Evolutionary conservation across 2,329 filamentous ascomycete species (phyloP).

Genomic region (Teratosphaeria viscida): DNA sequence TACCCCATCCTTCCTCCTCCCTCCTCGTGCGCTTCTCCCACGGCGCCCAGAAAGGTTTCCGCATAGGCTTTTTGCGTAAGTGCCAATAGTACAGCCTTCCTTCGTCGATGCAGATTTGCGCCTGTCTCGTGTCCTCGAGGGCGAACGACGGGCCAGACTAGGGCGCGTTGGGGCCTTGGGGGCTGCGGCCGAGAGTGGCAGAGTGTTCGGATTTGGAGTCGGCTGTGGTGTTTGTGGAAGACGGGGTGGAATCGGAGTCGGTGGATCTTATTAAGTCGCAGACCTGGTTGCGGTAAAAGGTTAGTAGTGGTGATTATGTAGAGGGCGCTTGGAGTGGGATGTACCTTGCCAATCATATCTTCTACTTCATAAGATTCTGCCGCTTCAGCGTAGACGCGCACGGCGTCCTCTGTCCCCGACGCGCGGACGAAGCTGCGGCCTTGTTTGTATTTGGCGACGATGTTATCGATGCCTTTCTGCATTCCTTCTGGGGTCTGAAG

Average conservation of each 20-base stretch:
- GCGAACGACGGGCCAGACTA: not conserved
- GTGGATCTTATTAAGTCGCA: not conserved
- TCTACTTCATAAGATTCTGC: constrained; percentile 82
- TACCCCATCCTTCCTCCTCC: not conserved
- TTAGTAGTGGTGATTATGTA: not conserved
- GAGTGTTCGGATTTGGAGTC: not conserved
- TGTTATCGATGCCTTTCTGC: constrained; percentile 75
- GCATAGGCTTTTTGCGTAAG: not conserved
- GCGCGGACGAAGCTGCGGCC: constrained; percentile 85
- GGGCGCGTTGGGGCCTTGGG: not conserved
- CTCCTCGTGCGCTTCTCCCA: not conserved
- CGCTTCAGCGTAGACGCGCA: constrained; percentile 91
- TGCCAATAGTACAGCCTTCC: not conserved
- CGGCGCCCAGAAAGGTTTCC: not conserved
- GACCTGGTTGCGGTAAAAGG: not conserved
- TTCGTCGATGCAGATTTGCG: not conserved
- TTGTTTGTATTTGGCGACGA: constrained; percentile 82
- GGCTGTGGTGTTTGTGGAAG: not conserved
- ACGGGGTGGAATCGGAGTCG: not conserved
- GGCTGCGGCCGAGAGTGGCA: not conserved
- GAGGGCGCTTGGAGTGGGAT: not conserved
- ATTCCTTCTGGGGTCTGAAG: constrained; percentile 68
- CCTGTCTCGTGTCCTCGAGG: not conserved
- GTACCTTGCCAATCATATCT: constrained; percentile 45
- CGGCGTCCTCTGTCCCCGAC: constrained; percentile 90